Percentiles rank a stretch among this genome's conserved stretches.
These are phyloP conservation scores for Apocynum venetum DNA, from an alignment of 257 asterid genomes.

Conservation along the genomic window DNA sequence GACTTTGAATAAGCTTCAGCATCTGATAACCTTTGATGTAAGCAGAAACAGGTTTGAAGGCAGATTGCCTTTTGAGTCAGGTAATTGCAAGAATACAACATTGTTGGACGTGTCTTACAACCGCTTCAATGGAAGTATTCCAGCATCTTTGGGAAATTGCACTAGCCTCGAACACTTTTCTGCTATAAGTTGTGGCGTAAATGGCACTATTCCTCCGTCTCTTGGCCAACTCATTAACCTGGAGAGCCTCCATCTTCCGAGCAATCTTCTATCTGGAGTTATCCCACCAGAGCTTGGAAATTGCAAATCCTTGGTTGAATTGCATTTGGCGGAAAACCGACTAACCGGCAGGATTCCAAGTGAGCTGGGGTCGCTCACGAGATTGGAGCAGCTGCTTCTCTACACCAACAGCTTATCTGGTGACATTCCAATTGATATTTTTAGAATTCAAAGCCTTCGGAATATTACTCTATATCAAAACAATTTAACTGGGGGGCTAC, in stretches of 20 bases:
- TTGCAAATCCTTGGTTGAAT: slow-evolving; percentile 53
- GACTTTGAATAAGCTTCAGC: slow-evolving; percentile 51
- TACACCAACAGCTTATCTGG: slow-evolving; percentile 60
- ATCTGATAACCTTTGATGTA: slow-evolving; percentile 37
- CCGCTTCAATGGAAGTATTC: slow-evolving; percentile 52
- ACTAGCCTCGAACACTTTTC: slow-evolving; percentile 40
- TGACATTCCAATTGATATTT: slow-evolving; percentile 56
- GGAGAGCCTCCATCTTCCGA: slow-evolving; percentile 45
- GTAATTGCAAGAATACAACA: slow-evolving; percentile 36
- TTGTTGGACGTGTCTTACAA: slow-evolving; percentile 48
- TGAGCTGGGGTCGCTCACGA: slow-evolving; percentile 54
- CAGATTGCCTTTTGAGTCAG: slow-evolving; percentile 40
- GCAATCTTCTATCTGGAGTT: slow-evolving; percentile 54
- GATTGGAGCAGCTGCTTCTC: slow-evolving; percentile 40
- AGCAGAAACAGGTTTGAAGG: slow-evolving; percentile 52
- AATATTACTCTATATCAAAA: slow-evolving; percentile 51
- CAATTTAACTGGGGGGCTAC: slow-evolving; percentile 69
- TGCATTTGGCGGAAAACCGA: slow-evolving; percentile 45
- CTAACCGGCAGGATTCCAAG: slow-evolving; percentile 59
- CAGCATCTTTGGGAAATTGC: slow-evolving; percentile 58
- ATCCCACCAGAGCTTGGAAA: slow-evolving; percentile 75
- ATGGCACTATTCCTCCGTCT: slow-evolving; percentile 66
- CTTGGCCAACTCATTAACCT: slow-evolving; percentile 53
- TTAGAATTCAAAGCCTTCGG: slow-evolving; percentile 63
- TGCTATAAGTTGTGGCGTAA: slow-evolving; percentile 48